Evolutionary conservation across 768 basidiomycete genomes (phyloP), one percentile per base, ranked within the genome.

Genomic region (Boletus tylopilopsis): DNA sequence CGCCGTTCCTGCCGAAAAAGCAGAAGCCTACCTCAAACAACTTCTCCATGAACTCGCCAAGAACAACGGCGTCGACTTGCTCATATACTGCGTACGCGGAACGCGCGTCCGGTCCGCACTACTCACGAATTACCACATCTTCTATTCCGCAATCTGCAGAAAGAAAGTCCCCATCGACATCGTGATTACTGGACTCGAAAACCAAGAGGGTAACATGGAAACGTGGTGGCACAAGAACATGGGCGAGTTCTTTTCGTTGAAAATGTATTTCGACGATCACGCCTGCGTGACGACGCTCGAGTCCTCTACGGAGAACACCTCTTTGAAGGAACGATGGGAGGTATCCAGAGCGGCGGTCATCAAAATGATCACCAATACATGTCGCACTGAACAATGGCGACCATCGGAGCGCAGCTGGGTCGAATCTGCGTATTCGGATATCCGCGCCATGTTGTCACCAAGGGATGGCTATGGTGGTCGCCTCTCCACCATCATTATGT

Each of bases 161-260:
- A 54, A 55, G 39, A 56, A 64, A 18, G 74, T 76, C 5, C 75
- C 75, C 3, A 68, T 71, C 24, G 62, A 66, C 5, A 50, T 76
- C 35, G 71, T 67, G 4, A 54, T 76, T n/a, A 76, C 73, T 1
- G 71, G 73, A 23, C 64, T 76, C n/a, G 74, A 73, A 47, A 56
- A 66, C 49, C 67, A 71, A 44, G 63, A 69, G 29, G 54, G 39
- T 13, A 50, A 34, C 24, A 70, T 71, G 68, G 68, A 70, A 21
- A 49, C 19, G 13, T 70, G 70, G 68, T 70, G 68, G 70, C 22
- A 7, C 15, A 39, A 43, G 9, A 70, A 70, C 39, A 36, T 53
- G 30, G 1, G 13, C 9, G 55, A 56, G 22, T 70, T 70, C 35
- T 50, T 56, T 10, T 23, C n/a, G 22, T 24, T 56, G 10, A 52